Evolutionary conservation across 2,329 filamentous ascomycete species (phyloP).

Genomic region (Clarireedia sp.): DNA sequence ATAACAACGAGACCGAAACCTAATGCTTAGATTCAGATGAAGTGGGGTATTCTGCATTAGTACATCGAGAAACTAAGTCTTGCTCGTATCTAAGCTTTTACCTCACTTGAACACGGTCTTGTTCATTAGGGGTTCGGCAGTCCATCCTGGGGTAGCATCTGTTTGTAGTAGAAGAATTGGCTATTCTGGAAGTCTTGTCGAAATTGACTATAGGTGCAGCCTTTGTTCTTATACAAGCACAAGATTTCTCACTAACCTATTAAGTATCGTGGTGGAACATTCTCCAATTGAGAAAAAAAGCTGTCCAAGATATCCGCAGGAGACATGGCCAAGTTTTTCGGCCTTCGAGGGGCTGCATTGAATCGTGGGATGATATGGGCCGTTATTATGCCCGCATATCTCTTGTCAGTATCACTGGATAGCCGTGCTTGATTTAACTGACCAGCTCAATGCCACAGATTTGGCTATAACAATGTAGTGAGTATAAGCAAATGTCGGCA

Average conservation of each 20-base stretch:
- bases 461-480: conserved; percentile 38
- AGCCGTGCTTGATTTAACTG: neutral
- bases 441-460: conserved; percentile 22
- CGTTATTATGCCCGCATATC: conserved; percentile 63
- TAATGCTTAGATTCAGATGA: neutral
- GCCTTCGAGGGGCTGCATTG: conserved; percentile 56
- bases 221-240: no score
- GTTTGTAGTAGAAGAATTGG: neutral
- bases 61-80: neutral
- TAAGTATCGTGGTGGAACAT: no score
- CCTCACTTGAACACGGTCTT: neutral
- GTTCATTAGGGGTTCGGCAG: neutral
- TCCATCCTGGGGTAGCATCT: no score
- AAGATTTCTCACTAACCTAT: no score
- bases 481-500: neutral
- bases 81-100: neutral
- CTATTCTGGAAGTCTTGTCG: neutral
- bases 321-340: conserved; percentile 42
- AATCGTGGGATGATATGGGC: conserved; percentile 44
- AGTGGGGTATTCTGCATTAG: neutral
- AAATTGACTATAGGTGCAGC: no score
- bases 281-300: no score
- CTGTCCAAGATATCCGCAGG: neutral
- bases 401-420: conserved; percentile 42
- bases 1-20: neutral